Evolutionary conservation across 768 basidiomycete species (phyloP), one percentile per base, ranked within the genome.

Genomic region (Leccinellum luteum): DNA sequence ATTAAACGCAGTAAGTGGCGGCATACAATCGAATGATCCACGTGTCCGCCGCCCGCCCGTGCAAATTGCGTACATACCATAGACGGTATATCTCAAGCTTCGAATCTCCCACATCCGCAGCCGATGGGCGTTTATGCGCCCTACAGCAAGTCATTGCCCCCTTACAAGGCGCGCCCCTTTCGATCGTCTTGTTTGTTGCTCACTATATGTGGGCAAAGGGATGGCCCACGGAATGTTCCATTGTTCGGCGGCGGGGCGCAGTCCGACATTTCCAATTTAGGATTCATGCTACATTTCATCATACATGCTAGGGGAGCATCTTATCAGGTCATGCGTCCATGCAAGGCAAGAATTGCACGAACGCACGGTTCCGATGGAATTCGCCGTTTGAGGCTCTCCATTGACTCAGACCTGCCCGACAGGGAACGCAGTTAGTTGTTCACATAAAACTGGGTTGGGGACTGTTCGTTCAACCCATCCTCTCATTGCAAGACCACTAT

Each of bases 81-180:
- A 47, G 32, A 51, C 49, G 21, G 43, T 9, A n/a, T 6, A 31
- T 48, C 31, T n/a, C 14, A 15, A 15, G 4, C 28, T 10, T 48
- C 48, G 25, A 12, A n/a, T n/a, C n/a, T 27, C 38, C 51, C 61
- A 27, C 48, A 54, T 48, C 51, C 50, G 47, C 43, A 51, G 44
- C 27, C 41, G 41, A 19, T 34, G 31, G 19, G 52, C 41, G 19
- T 9, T 3, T 43, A 43, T 1, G 28, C 7, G 6, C 32, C 3
- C 9, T 62, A 72, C 69, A 72, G 68, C 70, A 70, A 64, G 48
- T 51, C 15, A n/a, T n/a, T n/a, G n/a, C 35, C 35, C 6, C 35
- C 35, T 56, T 51, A 59, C 55, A 48, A 19, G 21, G 21, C 44
- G 30, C 13, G 1, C 21, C 32, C 52, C 25, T 57, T 34, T 50